Evolutionary conservation across 108 stramenopile species (phyloP).

Genomic region (Nitzschia sp.): DNA sequence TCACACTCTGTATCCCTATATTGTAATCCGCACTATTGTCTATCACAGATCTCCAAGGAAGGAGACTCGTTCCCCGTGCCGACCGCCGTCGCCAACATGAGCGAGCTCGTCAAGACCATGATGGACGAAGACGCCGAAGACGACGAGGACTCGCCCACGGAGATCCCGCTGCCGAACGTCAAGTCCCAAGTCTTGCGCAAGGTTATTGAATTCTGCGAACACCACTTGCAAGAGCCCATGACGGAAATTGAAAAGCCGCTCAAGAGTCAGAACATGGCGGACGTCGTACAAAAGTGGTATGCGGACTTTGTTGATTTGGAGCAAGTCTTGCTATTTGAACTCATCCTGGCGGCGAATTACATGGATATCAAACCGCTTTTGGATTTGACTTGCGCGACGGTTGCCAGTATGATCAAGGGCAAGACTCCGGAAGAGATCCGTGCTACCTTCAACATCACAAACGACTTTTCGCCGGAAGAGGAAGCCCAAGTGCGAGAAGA

Average conservation of each 20-base stretch:
- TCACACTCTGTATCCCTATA: too few species aligned
- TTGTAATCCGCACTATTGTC: too few species aligned
- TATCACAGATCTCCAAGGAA: constrained; percentile 88
- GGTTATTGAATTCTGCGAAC: constrained; percentile 98
- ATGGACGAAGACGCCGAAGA: constrained; percentile 86
- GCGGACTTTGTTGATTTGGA: constrained; percentile 98
- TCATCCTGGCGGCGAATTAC: constrained; percentile 98
- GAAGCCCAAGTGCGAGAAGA: constrained; percentile 99
- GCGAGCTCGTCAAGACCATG: constrained; percentile 98
- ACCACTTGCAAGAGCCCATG: constrained; percentile 94
- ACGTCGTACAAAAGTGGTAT: constrained; percentile 99
- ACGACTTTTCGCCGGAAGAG: constrained; percentile 99
- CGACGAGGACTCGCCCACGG: constrained; percentile 87
- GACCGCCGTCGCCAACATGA: constrained; percentile 94
- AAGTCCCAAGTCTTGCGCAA: constrained; percentile 93
- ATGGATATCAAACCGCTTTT: constrained; percentile 98
- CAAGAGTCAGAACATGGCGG: constrained; percentile 93
- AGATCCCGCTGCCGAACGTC: constrained; percentile 99
- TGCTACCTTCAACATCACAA: constrained; percentile 96
- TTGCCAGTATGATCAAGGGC: constrained; percentile 98
- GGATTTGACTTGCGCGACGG: constrained; percentile 98
- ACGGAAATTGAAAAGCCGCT: constrained; percentile 99
- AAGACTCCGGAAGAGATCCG: constrained; percentile 99
- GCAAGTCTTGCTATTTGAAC: constrained; percentile 97
- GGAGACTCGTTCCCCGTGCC: constrained; percentile 94